phyloP scores from a whole-genome alignment of 768 basidiomycete genomes.

The Dentipellis fragilis region DNA sequence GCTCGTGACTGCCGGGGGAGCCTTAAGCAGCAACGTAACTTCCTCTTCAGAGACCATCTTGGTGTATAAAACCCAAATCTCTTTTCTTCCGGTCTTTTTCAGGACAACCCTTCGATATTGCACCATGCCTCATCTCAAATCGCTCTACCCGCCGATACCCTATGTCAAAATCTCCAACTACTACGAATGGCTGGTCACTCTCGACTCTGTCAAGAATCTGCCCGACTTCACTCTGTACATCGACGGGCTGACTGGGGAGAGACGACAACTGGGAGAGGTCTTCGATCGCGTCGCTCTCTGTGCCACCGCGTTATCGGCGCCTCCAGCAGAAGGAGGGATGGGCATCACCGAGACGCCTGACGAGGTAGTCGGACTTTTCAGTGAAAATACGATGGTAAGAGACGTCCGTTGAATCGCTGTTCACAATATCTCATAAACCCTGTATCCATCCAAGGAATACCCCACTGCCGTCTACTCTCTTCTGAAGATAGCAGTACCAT shows the following conservation, averaged over 20 bases:
- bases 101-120: too few species aligned
- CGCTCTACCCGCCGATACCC: neutral
- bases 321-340: slow-evolving; percentile 41
- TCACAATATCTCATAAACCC: slow-evolving; percentile 5
- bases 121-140: neutral
- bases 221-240: slow-evolving; percentile 47
- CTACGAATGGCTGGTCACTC: slow-evolving; percentile 3
- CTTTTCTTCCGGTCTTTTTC: too few species aligned
- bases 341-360: slow-evolving; percentile 32
- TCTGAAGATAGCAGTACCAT: slow-evolving; percentile 38
- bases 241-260: slow-evolving; percentile 41
- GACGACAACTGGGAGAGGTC: slow-evolving; percentile 38
- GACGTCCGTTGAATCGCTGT: too few species aligned
- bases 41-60: too few species aligned
- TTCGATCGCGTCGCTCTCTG: slow-evolving; percentile 39
- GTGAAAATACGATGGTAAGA: slow-evolving; percentile 60
- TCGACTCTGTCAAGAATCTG: slow-evolving; percentile 22
- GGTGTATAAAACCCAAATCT: too few species aligned
- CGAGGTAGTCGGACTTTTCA: slow-evolving; percentile 61
- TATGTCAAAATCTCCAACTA: neutral
- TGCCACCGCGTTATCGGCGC: slow-evolving; percentile 38
- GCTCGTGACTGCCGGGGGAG: too few species aligned
- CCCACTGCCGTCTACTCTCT: slow-evolving; percentile 39
- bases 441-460: too few species aligned
- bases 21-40: too few species aligned